Base-by-base conservation (phyloP, 768 basidiomycete species). In the Tephrocybe sp. region DNA sequence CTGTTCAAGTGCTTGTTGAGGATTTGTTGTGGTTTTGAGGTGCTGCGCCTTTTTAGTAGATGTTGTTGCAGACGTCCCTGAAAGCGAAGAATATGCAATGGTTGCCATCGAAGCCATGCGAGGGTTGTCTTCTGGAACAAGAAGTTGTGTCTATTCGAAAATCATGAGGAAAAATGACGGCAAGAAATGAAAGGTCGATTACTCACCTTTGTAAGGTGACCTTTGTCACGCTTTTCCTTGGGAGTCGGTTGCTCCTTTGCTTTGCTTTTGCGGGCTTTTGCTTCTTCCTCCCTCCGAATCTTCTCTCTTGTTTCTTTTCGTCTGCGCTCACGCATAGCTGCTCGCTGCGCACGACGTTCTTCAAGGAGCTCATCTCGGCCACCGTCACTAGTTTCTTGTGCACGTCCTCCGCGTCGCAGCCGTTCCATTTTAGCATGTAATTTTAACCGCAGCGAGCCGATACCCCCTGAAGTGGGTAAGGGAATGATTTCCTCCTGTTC, bases 251-350 rank as follows among this genome's bases (percentile, higher is more conserved):
- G 34, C 42, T 73, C 72, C 56, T 76, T 76, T 8, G 71, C 71
- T 64, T 78, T 76, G 12, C 71, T 71, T 62, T 79, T 70, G 53
- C 66, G 70, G 40, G 74, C 76, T 61, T 78, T 80, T 18, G 69
- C 71, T 61, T 86, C 88, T 52, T 81, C 74, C 62, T 88, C 84
- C 13, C 73, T 75, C 57, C 73, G 69, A 51, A 84, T 88, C 69
- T 90, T 88, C 68, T 94, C 93, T 62, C 78, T 87, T 7, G 89
- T 90, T 71, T 90, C 88, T 61, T 87, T 89, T 61, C 94, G 70
- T 57, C 95, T 72, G 49, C 83, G 79, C 67, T 97, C 94, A 18
- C 94, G 77, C 76, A 97, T 75, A 27, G 85, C 82, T 0, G 86
- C 94, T 4, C 92, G 74, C 60, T 90, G 84, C 57, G 69, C 67